A percentile compares a stretch with the other conserved stretches of the same genome.
Conservation (phyloP, 2,329 filamentous ascomycete genomes). For the Tolypocladium capitatum region DNA sequence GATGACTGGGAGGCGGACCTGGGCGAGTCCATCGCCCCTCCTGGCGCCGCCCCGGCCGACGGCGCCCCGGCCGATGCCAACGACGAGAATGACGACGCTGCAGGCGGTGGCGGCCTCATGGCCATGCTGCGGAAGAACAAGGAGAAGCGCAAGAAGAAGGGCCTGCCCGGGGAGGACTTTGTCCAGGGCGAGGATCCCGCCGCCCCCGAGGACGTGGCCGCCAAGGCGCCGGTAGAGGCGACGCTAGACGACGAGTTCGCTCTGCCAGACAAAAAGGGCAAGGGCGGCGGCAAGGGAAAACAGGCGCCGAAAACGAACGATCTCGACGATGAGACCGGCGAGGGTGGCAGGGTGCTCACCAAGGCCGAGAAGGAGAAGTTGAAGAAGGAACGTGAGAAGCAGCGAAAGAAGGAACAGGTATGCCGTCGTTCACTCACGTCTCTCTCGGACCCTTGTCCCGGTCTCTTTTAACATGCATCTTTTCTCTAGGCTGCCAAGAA, state of each 20-base stretch:
- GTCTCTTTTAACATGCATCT: slow-evolving; percentile 4
- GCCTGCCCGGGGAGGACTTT: slow-evolving; percentile 52
- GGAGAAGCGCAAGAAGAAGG: slow-evolving; percentile 85
- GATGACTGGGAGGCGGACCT: slow-evolving; percentile 94
- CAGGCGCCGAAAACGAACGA: slow-evolving; percentile 29
- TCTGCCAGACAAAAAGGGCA: slow-evolving; percentile 62
- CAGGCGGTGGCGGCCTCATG: slow-evolving; percentile 53
- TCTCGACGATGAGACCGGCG: slow-evolving; percentile 38
- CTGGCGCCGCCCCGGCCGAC: slow-evolving; percentile 32
- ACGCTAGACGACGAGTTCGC: slow-evolving; percentile 78
- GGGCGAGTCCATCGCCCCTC: slow-evolving; percentile 60
- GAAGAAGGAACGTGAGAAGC: slow-evolving; percentile 97
- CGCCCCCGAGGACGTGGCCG: slow-evolving; percentile 24
- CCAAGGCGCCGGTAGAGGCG: slow-evolving; percentile 69
- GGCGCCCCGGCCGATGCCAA: slow-evolving; percentile 32
- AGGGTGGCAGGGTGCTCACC: slow-evolving; percentile 62
- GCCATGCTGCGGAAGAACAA: slow-evolving; percentile 71
- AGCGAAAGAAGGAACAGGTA: slow-evolving; percentile 95
- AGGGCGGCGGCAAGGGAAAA: slow-evolving; percentile 40
- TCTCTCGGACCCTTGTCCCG: background rate
- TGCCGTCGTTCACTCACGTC: slow-evolving; percentile 1
- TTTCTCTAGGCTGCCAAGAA: slow-evolving; percentile 59
- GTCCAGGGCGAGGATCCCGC: slow-evolving; percentile 51
- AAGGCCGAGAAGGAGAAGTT: slow-evolving; percentile 98
- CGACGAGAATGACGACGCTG: slow-evolving; percentile 38